Conservation (phyloP, 2,329 filamentous ascomycete genomes). For the Exophiala alcalophila region DNA sequence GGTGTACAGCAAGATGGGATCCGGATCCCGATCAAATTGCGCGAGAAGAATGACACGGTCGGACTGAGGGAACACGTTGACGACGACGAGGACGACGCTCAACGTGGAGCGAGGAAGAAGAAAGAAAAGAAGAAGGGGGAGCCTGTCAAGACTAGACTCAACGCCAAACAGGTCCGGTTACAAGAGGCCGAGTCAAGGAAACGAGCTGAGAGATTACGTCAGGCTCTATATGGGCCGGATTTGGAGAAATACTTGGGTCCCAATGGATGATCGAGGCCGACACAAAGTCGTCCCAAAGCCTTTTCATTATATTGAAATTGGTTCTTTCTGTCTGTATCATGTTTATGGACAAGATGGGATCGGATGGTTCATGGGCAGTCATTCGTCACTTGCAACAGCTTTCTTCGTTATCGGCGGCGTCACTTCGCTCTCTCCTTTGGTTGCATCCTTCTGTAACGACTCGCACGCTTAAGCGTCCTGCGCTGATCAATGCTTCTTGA, state of each 20-base stretch:
- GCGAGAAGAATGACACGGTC: slow-evolving; percentile 68
- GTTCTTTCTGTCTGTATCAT: no score
- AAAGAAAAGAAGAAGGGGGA: slow-evolving; percentile 33
- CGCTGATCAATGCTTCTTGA: slow-evolving; percentile 32
- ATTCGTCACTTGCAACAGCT: no score
- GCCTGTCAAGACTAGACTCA: slow-evolving; percentile 55
- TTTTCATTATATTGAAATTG: no score
- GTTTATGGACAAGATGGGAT: no score
- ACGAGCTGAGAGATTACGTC: slow-evolving; percentile 61
- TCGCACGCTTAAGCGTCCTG: slow-evolving; percentile 24
- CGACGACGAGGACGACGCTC: slow-evolving; percentile 25
- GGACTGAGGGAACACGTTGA: slow-evolving; percentile 61
- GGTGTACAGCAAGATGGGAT: slow-evolving; percentile 70
- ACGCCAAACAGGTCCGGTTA: slow-evolving; percentile 68
- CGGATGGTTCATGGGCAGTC: no score
- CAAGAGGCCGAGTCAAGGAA: slow-evolving; percentile 60
- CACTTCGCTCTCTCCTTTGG: no score
- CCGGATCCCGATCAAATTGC: slow-evolving; percentile 69
- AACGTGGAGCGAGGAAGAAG: slow-evolving; percentile 36
- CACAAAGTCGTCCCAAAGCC: no score
- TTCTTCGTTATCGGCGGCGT: no score
- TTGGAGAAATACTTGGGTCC: slow-evolving; percentile 68
- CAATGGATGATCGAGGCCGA: slow-evolving; percentile 17
- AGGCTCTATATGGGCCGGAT: slow-evolving; percentile 73
- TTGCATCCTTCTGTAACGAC: no score